Evolutionary conservation across 2,329 filamentous ascomycete genomes (phyloP).

Genomic region (Fusarium sp.): DNA sequence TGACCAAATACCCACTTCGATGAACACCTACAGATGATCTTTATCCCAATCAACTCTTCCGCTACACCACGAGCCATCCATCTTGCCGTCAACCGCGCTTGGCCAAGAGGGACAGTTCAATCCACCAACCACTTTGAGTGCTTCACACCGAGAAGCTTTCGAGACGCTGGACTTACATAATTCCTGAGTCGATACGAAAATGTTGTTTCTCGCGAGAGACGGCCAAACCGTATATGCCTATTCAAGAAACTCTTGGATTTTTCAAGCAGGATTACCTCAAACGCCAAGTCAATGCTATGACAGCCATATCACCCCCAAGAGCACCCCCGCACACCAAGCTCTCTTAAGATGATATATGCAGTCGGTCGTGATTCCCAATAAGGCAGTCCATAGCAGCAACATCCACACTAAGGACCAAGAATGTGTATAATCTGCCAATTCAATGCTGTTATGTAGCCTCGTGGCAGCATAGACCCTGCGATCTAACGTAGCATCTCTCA

Average conservation of each 20-base stretch:
- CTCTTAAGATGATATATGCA: constrained; percentile 23
- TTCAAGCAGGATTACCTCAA: neutral
- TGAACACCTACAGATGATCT: constrained; percentile 10
- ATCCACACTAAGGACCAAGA: constrained; percentile 21
- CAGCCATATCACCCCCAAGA: constrained; percentile 8
- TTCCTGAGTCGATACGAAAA: neutral
- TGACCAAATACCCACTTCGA: constrained; percentile 17
- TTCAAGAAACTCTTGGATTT: neutral
- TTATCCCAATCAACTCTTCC: constrained; percentile 19
- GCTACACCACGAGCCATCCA: constrained; percentile 7
- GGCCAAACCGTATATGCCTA: neutral
- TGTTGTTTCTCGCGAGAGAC: neutral
- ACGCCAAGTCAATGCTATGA: neutral
- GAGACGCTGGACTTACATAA: neutral
- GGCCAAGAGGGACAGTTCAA: neutral
- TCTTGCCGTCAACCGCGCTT: neutral
- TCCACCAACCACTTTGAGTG: neutral
- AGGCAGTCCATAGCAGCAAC: constrained; percentile 31
- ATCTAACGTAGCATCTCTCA: constrained; percentile 23
- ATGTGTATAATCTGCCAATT: constrained; percentile 42
- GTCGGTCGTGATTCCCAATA: constrained; percentile 40
- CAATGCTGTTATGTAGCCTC: constrained; percentile 35
- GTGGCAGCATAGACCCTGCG: constrained; percentile 24
- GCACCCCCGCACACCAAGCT: constrained; percentile 29
- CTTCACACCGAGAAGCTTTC: neutral